phyloP scores from a whole-genome alignment of 73 alveolate species.

The Blepharisma stoltei region DNA sequence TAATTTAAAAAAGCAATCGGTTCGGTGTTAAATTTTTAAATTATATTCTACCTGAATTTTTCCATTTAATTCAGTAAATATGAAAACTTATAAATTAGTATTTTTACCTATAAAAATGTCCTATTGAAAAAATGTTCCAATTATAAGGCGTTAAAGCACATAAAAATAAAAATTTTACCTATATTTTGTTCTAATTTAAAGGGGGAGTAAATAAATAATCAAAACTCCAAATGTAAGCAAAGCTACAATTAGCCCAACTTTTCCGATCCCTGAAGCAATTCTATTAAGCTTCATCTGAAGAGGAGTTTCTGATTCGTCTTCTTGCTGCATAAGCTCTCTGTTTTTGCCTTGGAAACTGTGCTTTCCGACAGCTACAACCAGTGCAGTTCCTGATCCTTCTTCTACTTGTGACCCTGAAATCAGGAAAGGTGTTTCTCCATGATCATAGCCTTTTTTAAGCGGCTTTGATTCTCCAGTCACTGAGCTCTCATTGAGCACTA shows the following conservation, averaged over 20 bases:
- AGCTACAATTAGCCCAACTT: conserved; percentile 77
- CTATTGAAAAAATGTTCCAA: conserved; percentile 21
- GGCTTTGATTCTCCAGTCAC: conserved; percentile 89
- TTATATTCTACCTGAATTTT: no score
- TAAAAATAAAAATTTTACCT: neutral
- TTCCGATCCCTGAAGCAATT: conserved; percentile 87
- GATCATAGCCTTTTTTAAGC: conserved; percentile 61
- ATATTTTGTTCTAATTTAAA: neutral
- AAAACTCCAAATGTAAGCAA: conserved; percentile 67
- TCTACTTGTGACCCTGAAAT: conserved; percentile 49
- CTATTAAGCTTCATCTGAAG: conserved; percentile 76
- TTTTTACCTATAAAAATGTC: no score
- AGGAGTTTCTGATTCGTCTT: conserved; percentile 74
- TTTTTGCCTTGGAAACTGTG: conserved; percentile 56
- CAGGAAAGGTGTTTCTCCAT: conserved; percentile 52
- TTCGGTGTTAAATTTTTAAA: no score
- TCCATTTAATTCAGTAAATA: no score
- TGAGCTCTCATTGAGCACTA: conserved; percentile 80
- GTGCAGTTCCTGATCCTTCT: conserved; percentile 38
- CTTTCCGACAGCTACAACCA: conserved; percentile 35
- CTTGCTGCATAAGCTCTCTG: conserved; percentile 55
- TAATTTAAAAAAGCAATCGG: no score
- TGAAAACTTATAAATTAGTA: no score
- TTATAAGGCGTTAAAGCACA: conserved; percentile 6
- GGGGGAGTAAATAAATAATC: conserved; percentile 19